Percentiles rank a stretch among this genome's conserved stretches.
Evolutionary conservation across 345 rosid species (phyloP).

Genomic region (Anacardium occidentale): DNA sequence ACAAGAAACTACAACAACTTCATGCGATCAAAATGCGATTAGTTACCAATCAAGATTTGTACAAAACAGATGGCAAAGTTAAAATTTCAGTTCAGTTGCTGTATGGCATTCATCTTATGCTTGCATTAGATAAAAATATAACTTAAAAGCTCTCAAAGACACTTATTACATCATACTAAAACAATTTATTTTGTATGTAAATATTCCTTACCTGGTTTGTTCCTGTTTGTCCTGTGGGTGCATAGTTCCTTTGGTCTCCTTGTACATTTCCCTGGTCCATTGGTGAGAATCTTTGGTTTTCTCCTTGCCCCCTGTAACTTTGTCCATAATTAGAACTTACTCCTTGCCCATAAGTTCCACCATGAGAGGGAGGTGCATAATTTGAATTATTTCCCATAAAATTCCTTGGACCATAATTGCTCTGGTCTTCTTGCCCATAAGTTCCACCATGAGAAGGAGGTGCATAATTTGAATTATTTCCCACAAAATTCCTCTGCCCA

Average conservation of each 20-base stretch:
- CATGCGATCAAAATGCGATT: neutral
- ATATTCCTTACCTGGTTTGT: slow-evolving; percentile 39
- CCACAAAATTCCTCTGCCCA: slow-evolving; percentile 23
- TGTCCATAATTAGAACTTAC: slow-evolving; percentile 30
- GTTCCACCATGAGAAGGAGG: slow-evolving; percentile 34
- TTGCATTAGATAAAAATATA: neutral
- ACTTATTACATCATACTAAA: neutral
- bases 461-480: slow-evolving; percentile 30
- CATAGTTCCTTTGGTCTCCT: slow-evolving; percentile 42
- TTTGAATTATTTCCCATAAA: slow-evolving; percentile 25
- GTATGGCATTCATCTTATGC: neutral
- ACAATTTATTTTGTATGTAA: neutral
- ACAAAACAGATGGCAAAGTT: neutral
- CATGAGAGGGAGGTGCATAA: slow-evolving; percentile 28
- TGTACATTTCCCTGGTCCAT: slow-evolving; percentile 40
- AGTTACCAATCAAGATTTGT: neutral
- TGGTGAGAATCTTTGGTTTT: slow-evolving; percentile 35
- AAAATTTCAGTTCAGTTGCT: neutral
- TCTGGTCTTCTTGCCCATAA: slow-evolving; percentile 32
- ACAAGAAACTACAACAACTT: neutral
- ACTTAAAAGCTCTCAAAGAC: neutral
- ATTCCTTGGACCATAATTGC: slow-evolving; percentile 25
- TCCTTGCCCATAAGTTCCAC: slow-evolving; percentile 41
- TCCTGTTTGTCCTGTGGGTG: slow-evolving; percentile 40
- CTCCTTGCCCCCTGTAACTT: slow-evolving; percentile 23